Conservation (phyloP, 2,329 filamentous ascomycete species). For the Penicillium palitans region DNA sequence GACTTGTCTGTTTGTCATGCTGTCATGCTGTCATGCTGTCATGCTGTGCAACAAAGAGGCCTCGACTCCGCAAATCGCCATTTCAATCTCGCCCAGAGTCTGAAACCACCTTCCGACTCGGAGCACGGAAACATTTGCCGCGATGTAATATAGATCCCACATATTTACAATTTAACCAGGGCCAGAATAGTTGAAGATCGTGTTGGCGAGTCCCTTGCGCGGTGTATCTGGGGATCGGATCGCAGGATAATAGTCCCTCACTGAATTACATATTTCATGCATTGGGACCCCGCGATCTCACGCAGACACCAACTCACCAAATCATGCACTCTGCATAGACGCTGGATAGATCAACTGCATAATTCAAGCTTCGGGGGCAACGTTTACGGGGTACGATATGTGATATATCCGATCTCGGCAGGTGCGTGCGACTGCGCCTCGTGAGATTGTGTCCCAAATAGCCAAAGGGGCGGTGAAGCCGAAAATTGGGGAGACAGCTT, state of each 20-base stretch:
- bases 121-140: neutral
- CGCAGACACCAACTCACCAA: constrained; percentile 1
- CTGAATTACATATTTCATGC: constrained; percentile 10
- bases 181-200: constrained; percentile 12
- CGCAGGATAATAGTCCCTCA: constrained; percentile 15
- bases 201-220: constrained; percentile 27
- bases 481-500: neutral
- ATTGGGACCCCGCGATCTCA: constrained; percentile 3
- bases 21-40: neutral
- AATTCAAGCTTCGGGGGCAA: constrained; percentile 14
- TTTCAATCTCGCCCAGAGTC: neutral
- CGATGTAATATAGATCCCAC: neutral
- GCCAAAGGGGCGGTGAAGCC: constrained; percentile 17
- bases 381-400: constrained; percentile 3
- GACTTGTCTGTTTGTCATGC: neutral
- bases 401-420: constrained; percentile 9
- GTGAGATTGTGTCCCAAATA: neutral
- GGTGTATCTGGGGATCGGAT: constrained; percentile 12
- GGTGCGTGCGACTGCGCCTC: constrained; percentile 14
- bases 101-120: constrained; percentile 3
- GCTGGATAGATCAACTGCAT: constrained; percentile 21
- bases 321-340: constrained; percentile 6
- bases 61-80: constrained; percentile 4
- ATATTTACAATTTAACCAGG: constrained; percentile 14
- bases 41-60: neutral